Evolutionary conservation across 345 rosid species (phyloP), one percentile per base, ranked within the genome.

Genomic region (Eucalyptus curtisii): DNA sequence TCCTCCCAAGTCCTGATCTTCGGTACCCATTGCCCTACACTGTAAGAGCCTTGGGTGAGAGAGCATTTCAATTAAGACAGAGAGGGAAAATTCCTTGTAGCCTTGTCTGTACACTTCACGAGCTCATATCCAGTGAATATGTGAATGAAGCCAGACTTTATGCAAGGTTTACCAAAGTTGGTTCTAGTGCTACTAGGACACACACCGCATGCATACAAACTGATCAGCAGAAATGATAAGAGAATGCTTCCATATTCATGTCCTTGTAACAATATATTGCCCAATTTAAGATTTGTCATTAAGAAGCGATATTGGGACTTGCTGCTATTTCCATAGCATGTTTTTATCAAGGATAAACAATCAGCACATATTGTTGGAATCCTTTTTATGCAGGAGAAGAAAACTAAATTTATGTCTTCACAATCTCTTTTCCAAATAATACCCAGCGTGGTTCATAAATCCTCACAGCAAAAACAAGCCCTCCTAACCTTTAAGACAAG

Each of bases 21-120:
- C 95, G 15, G 90, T 92, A 59, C 93, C 95, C 87, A 92, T 89
- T 76, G 96, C 98, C 91, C 91, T 90, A 90, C 97, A 97, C 99
- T 97, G 93, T 91, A 42, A 76, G 47, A 76, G 45, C 82, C 82
- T 37, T 20, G 42, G 82, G 82, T 37, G 47, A 76, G 82, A 37
- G 45, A 76, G 47, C 45, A 37, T 37, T 40, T 19, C 37, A 71
- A 76, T 20, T 20, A 37, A 76, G 27, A 37, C 47, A 20, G 13
- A 14, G 19, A 19, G 45, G 82, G 47, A 76, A 71, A 40, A 76
- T 37, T 44, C 47, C 47, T 3, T 37, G 47, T 37, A 76, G 27
- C 82, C 82, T 76, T 37, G 82, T 37, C 82, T 76, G 47, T 33
- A 71, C 45, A 71, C 45, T 71, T 33, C 81, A 71, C 9, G 25